Evolutionary conservation across 495 filamentous ascomycete genomes (phyloP).

Genomic region (Penicillium pancosmium): DNA sequence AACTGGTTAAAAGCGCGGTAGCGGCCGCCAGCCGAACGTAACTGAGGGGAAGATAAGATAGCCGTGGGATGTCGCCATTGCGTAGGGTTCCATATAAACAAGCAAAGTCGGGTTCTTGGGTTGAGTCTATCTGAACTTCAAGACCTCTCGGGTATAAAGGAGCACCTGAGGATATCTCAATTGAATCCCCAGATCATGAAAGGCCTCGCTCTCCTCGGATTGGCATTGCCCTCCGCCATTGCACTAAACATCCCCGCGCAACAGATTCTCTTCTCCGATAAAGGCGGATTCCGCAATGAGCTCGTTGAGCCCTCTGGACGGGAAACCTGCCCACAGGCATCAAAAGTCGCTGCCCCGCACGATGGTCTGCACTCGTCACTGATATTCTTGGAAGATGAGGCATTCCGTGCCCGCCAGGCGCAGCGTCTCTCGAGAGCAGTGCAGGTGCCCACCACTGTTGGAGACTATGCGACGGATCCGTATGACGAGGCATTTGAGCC

Average conservation of each 20-base stretch:
- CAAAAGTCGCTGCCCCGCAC: constrained; percentile 26
- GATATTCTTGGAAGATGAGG: constrained; percentile 33
- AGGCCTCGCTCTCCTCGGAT: constrained; percentile 16
- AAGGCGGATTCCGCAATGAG: constrained; percentile 2
- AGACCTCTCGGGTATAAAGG: neutral
- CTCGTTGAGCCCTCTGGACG: constrained; percentile 17
- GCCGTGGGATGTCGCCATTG: constrained; percentile 11
- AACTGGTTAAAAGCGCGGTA: constrained; percentile 18
- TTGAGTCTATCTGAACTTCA: neutral
- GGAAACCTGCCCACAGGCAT: constrained; percentile 38
- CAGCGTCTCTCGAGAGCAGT: constrained; percentile 41
- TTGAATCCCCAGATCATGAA: constrained; percentile 18
- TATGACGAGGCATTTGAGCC: constrained; percentile 39
- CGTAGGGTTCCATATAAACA: neutral
- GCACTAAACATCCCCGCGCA: constrained; percentile 30
- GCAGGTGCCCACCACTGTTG: constrained; percentile 40
- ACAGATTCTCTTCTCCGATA: constrained; percentile 21
- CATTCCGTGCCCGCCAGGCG: constrained; percentile 37
- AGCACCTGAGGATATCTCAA: neutral
- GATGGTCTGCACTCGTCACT: constrained; percentile 34
- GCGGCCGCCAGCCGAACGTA: constrained; percentile 11
- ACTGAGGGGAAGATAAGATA: constrained; percentile 20
- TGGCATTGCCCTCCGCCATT: constrained; percentile 29
- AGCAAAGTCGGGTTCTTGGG: neutral
- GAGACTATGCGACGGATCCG: constrained; percentile 38